phyloP scores from a whole-genome alignment of 2,329 filamentous ascomycete genomes.

The Colletotrichum endophyticum region DNA sequence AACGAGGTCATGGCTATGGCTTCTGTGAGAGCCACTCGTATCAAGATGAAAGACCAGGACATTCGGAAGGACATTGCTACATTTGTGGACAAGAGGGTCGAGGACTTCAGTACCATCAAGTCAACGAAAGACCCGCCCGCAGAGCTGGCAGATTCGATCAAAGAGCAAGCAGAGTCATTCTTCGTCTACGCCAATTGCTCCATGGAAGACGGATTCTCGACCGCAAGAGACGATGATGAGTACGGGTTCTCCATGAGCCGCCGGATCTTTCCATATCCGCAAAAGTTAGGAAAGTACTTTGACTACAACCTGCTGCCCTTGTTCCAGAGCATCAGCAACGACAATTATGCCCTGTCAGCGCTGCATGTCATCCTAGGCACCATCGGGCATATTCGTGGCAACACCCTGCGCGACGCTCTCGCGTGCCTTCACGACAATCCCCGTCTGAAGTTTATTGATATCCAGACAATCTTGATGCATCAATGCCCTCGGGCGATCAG shows the following conservation, averaged over 20 bases:
- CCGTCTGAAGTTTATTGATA: neutral
- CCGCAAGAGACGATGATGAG: neutral
- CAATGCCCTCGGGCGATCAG: constrained; percentile 15
- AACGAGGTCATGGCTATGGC: neutral
- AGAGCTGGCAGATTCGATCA: constrained; percentile 5
- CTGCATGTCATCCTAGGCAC: neutral
- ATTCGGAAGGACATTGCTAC: constrained; percentile 7
- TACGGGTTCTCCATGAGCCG: neutral
- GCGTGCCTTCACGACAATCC: neutral
- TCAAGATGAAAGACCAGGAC: constrained; percentile 14
- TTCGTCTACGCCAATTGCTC: constrained; percentile 23
- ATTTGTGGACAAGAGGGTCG: constrained; percentile 20
- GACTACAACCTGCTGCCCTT: constrained; percentile 23
- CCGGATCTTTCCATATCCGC: constrained; percentile 9
- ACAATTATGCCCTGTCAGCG: neutral
- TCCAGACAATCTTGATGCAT: neutral
- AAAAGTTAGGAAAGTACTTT: constrained; percentile 11
- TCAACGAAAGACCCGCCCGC: neutral
- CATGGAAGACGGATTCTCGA: constrained; percentile 8
- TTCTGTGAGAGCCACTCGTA: neutral
- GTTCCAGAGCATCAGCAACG: constrained; percentile 20
- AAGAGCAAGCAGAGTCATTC: constrained; percentile 7
- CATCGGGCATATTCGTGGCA: neutral
- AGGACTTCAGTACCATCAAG: neutral
- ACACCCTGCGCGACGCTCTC: neutral